Evolutionary conservation across 148 eudicot species (phyloP).

Genomic region (Suaeda aralocaspica): DNA sequence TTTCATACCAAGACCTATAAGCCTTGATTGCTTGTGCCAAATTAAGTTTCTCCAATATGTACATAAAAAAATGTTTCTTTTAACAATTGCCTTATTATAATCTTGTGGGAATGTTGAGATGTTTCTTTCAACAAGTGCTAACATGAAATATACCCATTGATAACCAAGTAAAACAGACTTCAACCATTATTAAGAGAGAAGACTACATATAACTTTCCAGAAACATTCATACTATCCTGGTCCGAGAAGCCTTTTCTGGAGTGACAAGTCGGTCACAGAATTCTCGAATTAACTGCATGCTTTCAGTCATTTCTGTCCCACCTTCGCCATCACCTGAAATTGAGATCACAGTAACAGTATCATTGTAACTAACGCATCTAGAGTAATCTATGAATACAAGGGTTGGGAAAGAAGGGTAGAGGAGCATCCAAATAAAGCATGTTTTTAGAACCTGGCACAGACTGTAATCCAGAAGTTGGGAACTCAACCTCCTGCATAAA

Average conservation of each 20-base stretch:
- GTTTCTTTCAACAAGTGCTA: no score
- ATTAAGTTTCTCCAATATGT: no score
- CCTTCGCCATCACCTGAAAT: conserved; percentile 93
- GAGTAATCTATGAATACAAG: background rate
- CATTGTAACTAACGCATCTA: background rate
- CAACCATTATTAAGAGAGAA: conserved; percentile 12
- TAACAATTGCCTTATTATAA: no score
- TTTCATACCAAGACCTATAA: no score
- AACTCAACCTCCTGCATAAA: conserved; percentile 82
- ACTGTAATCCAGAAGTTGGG: conserved; percentile 86
- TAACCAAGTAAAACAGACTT: background rate
- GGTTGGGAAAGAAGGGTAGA: background rate
- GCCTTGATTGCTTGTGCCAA: no score
- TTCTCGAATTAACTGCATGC: conserved; percentile 89
- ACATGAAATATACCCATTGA: background rate
- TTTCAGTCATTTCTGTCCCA: conserved; percentile 93
- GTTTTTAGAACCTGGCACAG: conserved; percentile 67
- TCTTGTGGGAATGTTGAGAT: no score
- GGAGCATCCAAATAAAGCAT: background rate
- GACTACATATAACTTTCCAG: conserved; percentile 23
- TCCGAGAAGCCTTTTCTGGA: conserved; percentile 67
- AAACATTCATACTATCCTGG: conserved; percentile 80
- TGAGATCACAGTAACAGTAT: background rate
- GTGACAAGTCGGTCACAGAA: conserved; percentile 72
- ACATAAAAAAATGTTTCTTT: no score